Evolutionary conservation across 108 stramenopile species (phyloP), one percentile per base, ranked within the genome.

Genomic region (Skeletonema costatum): DNA sequence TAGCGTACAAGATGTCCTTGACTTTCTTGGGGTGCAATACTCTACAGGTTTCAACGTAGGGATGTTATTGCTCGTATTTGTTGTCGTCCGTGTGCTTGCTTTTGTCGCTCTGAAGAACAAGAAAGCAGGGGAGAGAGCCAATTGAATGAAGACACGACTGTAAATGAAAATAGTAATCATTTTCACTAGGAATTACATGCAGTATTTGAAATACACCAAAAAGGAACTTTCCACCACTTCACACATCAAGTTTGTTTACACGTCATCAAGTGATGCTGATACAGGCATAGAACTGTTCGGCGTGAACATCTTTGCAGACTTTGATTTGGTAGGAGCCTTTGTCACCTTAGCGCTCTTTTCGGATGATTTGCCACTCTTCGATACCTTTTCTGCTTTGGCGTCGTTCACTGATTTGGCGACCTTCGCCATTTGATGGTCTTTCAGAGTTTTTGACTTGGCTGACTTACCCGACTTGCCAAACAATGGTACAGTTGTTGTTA

Each of bases 1-100:
- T 21, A 61, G 72, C 9, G 66, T 39, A 11, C 62, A 76, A 50
- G 78, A 90, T 19, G 86, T 93, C 10, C 29, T 84, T 51, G 76
- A 87, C 5, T 88, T 82, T 64, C 66, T 93, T 16, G 87, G 85
- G 12, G 81, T 87, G 25, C 68, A 93, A 68, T 88, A 80, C 2
- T 82, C 80, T 5, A 69, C 89, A n/a, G 88, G 74, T 1, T 88
- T 91, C 69, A 89, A 93, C 64, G 84, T 86, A 2, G 85, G 76
- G 11, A 75, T 90, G 70, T 68, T 93, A 12, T 30, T 90, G 17
- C 77, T 87, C 14, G 69, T 93, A 29, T 75, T 83, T 32, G 42
- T 89, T 10, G 78, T 85, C 3, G 80, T 86, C 0, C 78, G 92
- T 14, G 75, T 82, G 41, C 29, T 88, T 21, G 92, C 92, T 10